Base-by-base conservation (phyloP, 306 rosid genomes). In the Lagenaria siceraria region DNA sequence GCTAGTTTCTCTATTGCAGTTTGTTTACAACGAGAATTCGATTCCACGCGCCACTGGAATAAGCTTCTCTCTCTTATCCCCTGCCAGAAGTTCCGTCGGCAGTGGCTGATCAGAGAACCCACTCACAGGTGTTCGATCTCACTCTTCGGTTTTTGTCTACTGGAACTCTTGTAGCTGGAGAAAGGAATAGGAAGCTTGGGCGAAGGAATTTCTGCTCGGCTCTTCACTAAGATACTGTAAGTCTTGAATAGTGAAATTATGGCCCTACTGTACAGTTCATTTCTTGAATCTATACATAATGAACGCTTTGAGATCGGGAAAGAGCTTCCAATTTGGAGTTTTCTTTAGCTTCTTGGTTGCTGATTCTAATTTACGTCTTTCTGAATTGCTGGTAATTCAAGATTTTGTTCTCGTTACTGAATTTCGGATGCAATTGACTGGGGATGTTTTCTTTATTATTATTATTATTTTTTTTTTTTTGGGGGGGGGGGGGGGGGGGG, bases 111-210 rank as follows among this genome's bases (percentile, higher is more conserved):
- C 84, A 69, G 75, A 25, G 38, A 58, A 56, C 49, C 78, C 27
- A 40, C 66, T 77, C 53, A 49, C 79, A 55, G 63, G 71, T 56
- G 82, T 31, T 69, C 78, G 87, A 86, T 88, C 92, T 84, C 87
- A 74, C 84, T 78, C 75, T 29, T 48, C 29, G 36, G n/a, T 35
- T 69, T 51, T n/a, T 53, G 19, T 73, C 69, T 55, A 48, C 77
- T 48, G 46, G 17, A n/a, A 10, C 43, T 51, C 22, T 51, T 51
- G 77, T 27, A 72, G 72, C 61, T 59, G 66, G 59, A 33, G 8
- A 51, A 31, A 64, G 11, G 80, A 79, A 17, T 9, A 60, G 60
- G 54, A 19, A 13, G 76, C 33, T 74, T 61, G 73, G 66, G 33
- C 77, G 3, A 33, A 58, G 62, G 80, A 66, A 24, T 80, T 22